Base-by-base conservation (phyloP, 75 land plant species). In the Picea sitchensis region DNA sequence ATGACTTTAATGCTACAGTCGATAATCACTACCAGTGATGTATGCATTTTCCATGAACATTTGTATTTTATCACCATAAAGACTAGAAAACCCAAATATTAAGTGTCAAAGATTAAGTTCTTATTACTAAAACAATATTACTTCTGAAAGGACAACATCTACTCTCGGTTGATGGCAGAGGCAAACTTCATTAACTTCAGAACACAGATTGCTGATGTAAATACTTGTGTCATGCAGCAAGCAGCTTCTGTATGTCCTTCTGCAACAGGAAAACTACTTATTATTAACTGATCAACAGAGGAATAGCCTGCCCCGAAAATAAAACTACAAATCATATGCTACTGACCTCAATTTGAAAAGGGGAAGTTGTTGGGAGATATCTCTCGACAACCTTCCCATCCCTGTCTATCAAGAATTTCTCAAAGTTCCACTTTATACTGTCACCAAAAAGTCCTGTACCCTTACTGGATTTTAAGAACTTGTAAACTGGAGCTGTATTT, bases 341-440 rank as follows among this genome's bases (percentile, higher is more conserved):
- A 76, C 86, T 31, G 15, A 82, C 95, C 95, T 91, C 95, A 34
- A 93, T 82, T 77, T 85, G 87, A 38, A 84, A 81, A 41, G 96
- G 96, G 34, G 90, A 79, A n/a, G 97, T 95, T 14, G 92, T 94
- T 1, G 98, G 98, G 14, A 90, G 90, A 81, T 90, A 95, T n/a
- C 98, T 91, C 7, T 87, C 89, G 13, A 94, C 92, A 58, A 95
- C 98, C n/a, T 90, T 79, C 4, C 98, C 98, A 11, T 90, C 87
- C 72, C 86, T 88, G 76, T 90, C 92, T 44, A 94, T 87, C 78
- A 95, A 76, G 69, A 95, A 95, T 87, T 95, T 95, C 64, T 88
- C 60, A 69, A 95, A 95, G 67, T 95, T 95, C 98, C 97, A 94
- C 83, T 94, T 94, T 41, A 95, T 92, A 62, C 63, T 62, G 54